Evolutionary conservation across 352 stramenopile species (phyloP).

Genomic region (Phytopythium helicoides): DNA sequence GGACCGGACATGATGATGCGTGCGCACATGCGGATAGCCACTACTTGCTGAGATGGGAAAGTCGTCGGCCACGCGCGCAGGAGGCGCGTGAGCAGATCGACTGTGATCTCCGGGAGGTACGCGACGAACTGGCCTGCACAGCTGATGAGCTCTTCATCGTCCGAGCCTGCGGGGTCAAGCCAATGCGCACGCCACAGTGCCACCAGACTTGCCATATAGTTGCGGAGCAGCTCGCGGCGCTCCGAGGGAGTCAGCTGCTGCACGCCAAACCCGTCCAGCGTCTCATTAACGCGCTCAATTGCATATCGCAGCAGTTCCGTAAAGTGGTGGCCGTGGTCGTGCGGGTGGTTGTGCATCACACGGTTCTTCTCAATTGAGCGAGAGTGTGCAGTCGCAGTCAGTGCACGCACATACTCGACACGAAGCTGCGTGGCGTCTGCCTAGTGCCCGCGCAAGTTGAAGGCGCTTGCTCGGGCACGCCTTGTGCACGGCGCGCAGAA

Average conservation of each 20-base stretch:
- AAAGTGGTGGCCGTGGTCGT: conserved; percentile 81
- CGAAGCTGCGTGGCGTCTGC: conserved; percentile 68
- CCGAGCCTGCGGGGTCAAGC: conserved; percentile 68
- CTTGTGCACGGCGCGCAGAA: conserved; percentile 84
- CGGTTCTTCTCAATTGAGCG: conserved; percentile 61
- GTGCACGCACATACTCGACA: conserved; percentile 59
- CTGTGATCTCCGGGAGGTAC: conserved; percentile 65
- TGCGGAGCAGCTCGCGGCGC: conserved; percentile 55
- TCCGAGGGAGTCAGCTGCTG: conserved; percentile 23
- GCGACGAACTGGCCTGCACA: conserved; percentile 84
- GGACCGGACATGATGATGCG: conserved; percentile 82
- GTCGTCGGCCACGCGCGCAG: conserved; percentile 62
- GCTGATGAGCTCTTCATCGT: conserved; percentile 82
- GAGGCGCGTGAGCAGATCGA: conserved; percentile 48
- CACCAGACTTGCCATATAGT: conserved; percentile 65
- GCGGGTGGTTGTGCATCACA: conserved; percentile 42
- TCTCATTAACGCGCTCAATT: conserved; percentile 76
- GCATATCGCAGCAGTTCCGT: conserved; percentile 79
- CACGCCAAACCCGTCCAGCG: conserved; percentile 24
- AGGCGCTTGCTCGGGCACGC: conserved; percentile 68
- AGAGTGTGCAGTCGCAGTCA: conserved; percentile 38
- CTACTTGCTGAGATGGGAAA: conserved; percentile 66
- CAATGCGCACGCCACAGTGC: conserved; percentile 74
- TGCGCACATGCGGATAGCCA: conserved; percentile 79
- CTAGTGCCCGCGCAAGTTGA: conserved; percentile 65